Evolutionary conservation across 2,329 filamentous ascomycete genomes (phyloP).

Genomic region (Penicillium sp.): DNA sequence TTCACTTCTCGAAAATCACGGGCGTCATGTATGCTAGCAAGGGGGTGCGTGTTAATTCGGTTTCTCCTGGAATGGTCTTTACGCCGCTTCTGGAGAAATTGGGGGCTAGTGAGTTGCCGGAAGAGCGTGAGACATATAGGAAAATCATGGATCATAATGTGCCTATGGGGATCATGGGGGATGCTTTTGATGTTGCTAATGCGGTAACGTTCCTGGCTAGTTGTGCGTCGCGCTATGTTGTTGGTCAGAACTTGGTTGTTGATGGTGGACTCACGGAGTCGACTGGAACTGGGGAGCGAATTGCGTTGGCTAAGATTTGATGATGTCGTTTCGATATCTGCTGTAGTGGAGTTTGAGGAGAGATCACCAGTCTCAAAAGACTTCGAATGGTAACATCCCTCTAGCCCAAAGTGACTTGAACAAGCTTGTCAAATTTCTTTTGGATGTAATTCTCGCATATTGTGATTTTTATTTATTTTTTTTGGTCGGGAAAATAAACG

Average conservation of each 20-base stretch:
- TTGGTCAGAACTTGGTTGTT: slow-evolving; percentile 56
- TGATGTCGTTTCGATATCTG: background rate
- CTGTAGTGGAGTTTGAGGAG: background rate
- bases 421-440: too few relatives aligned
- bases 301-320: background rate
- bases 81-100: slow-evolving; percentile 49
- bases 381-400: too few relatives aligned
- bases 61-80: slow-evolving; percentile 59
- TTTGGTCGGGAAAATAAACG: too few relatives aligned
- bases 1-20: slow-evolving; percentile 53
- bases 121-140: slow-evolving; percentile 38
- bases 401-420: too few relatives aligned
- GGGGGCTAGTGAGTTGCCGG: slow-evolving; percentile 48
- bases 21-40: slow-evolving; percentile 44
- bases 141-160: slow-evolving; percentile 42
- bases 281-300: slow-evolving; percentile 8
- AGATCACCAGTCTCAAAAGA: too few relatives aligned
- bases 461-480: too few relatives aligned
- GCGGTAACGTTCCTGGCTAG: slow-evolving; percentile 60
- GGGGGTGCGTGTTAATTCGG: slow-evolving; percentile 53
- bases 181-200: slow-evolving; percentile 61
- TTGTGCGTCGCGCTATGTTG: slow-evolving; percentile 62
- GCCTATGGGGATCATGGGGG: slow-evolving; percentile 61
- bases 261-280: slow-evolving; percentile 42
- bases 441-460: too few relatives aligned